Conservation (phyloP, 2,329 filamentous ascomycete genomes). For the Stemphylium beticola region DNA sequence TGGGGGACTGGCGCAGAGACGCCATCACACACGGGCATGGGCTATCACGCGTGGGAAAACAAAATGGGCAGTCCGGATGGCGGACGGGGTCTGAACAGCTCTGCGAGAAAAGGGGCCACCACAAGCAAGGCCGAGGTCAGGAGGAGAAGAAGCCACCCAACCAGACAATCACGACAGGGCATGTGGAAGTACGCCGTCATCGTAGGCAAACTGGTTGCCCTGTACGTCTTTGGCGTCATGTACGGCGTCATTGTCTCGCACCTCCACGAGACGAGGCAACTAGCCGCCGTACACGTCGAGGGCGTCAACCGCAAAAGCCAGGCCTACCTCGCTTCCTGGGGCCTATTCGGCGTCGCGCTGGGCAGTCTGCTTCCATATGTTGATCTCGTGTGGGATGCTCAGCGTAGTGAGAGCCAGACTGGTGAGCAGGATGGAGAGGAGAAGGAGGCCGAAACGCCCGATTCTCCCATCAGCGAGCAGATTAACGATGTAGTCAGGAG, state of each 20-base stretch:
- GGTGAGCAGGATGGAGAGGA: slow-evolving; percentile 4
- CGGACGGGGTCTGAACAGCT: slow-evolving; percentile 33
- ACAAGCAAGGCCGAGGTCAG: slow-evolving; percentile 1
- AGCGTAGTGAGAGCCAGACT: slow-evolving; percentile 45
- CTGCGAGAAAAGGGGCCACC: slow-evolving; percentile 17
- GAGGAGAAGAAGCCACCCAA: slow-evolving; percentile 8
- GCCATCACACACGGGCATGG: slow-evolving; percentile 52
- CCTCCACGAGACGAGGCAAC: slow-evolving; percentile 72
- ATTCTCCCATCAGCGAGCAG: slow-evolving; percentile 60
- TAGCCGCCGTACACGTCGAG: slow-evolving; percentile 68
- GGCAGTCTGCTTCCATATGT: slow-evolving; percentile 85
- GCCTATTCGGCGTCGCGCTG: slow-evolving; percentile 74
- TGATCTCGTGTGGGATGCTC: slow-evolving; percentile 73
- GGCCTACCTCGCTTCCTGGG: slow-evolving; percentile 82
- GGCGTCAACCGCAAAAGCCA: slow-evolving; percentile 62
- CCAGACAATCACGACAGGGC: slow-evolving; percentile 22
- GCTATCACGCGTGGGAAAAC: slow-evolving; percentile 25
- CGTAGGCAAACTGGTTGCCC: slow-evolving; percentile 63
- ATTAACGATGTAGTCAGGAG: slow-evolving; percentile 78
- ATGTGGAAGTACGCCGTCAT: slow-evolving; percentile 59
- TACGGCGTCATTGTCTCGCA: slow-evolving; percentile 84
- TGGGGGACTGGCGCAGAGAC: slow-evolving; percentile 81
- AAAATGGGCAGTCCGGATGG: slow-evolving; percentile 34
- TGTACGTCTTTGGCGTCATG: slow-evolving; percentile 79
- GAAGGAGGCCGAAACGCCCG: slow-evolving; percentile 41